Percentiles rank a stretch among this genome's conserved stretches.
Evolutionary conservation across 805 yeast genomes (phyloP).

Genomic region (Starmera caribaea): DNA sequence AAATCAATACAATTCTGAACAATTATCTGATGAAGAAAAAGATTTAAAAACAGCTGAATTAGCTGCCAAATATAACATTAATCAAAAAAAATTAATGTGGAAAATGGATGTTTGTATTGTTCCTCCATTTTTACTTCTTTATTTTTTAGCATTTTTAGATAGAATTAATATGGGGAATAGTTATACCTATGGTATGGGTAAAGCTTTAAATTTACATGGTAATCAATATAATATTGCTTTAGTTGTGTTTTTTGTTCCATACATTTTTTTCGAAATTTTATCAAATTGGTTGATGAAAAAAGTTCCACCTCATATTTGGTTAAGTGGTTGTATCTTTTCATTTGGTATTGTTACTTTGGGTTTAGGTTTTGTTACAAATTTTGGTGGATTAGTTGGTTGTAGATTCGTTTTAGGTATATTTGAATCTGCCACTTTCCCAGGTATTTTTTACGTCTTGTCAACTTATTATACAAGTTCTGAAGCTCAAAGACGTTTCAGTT

Average conservation of each 20-base stretch:
- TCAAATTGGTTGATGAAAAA: slow-evolving; percentile 35
- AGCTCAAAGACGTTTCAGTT: slow-evolving; percentile 36
- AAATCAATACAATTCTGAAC: too few species aligned
- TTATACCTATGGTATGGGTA: slow-evolving; percentile 37
- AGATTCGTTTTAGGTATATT: slow-evolving; percentile 43
- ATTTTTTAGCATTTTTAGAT: slow-evolving; percentile 40
- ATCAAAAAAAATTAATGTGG: slow-evolving; percentile 47
- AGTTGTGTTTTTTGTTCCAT: slow-evolving; percentile 39
- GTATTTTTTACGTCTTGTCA: slow-evolving; percentile 37
- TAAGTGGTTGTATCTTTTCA: slow-evolving; percentile 21
- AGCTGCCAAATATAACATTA: slow-evolving; percentile 37
- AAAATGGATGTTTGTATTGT: slow-evolving; percentile 62
- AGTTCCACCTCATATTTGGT: slow-evolving; percentile 28
- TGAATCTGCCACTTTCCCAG: slow-evolving; percentile 45
- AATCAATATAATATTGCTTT: slow-evolving; percentile 35
- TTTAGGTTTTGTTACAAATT: slow-evolving; percentile 32
- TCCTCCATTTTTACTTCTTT: slow-evolving; percentile 53
- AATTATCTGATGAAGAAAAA: slow-evolving; percentile 9
- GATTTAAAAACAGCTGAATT: slow-evolving; percentile 18
- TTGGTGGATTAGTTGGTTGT: slow-evolving; percentile 35
- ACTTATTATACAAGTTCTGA: slow-evolving; percentile 39
- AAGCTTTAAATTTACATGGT: slow-evolving; percentile 31
- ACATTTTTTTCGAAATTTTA: slow-evolving; percentile 25
- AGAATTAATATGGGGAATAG: slow-evolving; percentile 47
- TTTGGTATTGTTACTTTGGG: slow-evolving; percentile 35